Evolutionary conservation across 257 asterid species (phyloP), one percentile per base, ranked within the genome.

Genomic region (Nemophila menziesii): DNA sequence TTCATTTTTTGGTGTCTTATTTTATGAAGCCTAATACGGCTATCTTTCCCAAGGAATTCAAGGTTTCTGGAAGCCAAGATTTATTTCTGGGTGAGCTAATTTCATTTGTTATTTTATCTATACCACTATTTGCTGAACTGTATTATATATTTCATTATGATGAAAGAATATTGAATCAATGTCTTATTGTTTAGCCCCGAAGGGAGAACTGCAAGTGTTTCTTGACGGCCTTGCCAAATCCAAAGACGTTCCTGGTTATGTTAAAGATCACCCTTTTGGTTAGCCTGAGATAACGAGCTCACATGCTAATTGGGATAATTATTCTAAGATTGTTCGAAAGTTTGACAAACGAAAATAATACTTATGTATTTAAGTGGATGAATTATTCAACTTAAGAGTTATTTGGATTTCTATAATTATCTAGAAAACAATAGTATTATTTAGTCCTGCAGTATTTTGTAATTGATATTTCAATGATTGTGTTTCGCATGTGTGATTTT

Each of bases 271-370:
- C 51, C 39, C 54, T 2, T 33, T 68, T 0, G 84, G 81, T 16
- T 71, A 71, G 46, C 64, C 79, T 19, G 64, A 68, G 15, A 78
- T 78, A 20, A 53, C 78, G 0, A 18, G 66, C 1, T 20, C 62
- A 16, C 81, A 80, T 38, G 60, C 73, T 0, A 20, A 66, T 38
- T 80, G 93, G 87, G 8, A 26, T 6, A 73, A 44, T 21, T 77
- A 80, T 43, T 41, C 46, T 0, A 19, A 41, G 26, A 41, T 41
- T 41, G 26, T 41, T 4, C 4, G 13, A 9, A 41, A 6, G 3
- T 41, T 41, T 41, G 5, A 15, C 46, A 8, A 41, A 7, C 24
- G 15, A 8, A 19, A 41, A 19, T 11, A n/a, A n/a, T n/a, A n/a
- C n/a, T n/a, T n/a, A n/a, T n/a, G n/a, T n/a, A n/a, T n/a, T n/a